Evolutionary conservation across 495 filamentous ascomycete genomes (phyloP).

Genomic region (Daldinia loculata): DNA sequence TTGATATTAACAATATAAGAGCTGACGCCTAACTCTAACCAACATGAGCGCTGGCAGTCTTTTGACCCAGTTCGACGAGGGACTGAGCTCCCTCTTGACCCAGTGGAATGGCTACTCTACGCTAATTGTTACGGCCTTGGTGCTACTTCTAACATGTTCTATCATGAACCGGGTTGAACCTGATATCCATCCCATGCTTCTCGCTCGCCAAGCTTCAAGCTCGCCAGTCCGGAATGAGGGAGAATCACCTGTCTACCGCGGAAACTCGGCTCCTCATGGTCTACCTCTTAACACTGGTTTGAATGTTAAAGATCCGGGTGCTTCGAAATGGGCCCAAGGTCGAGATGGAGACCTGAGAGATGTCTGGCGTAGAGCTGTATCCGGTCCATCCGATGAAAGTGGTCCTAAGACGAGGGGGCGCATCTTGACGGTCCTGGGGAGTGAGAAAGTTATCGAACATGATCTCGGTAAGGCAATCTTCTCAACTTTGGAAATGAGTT

Average conservation of each 20-base stretch:
- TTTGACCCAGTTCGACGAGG: slow-evolving; percentile 70
- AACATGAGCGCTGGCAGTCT: slow-evolving; percentile 64
- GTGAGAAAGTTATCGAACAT: slow-evolving; percentile 74
- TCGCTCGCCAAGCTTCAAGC: slow-evolving; percentile 81
- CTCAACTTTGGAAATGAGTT: neutral
- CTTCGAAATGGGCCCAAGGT: slow-evolving; percentile 81
- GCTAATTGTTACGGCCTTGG: slow-evolving; percentile 66
- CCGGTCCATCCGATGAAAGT: slow-evolving; percentile 68
- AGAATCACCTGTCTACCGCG: slow-evolving; percentile 84
- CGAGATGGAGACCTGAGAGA: slow-evolving; percentile 91
- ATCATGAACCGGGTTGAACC: slow-evolving; percentile 67
- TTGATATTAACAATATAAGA: slow-evolving; percentile 16
- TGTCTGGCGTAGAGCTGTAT: slow-evolving; percentile 82
- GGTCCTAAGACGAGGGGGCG: slow-evolving; percentile 70
- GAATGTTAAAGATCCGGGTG: slow-evolving; percentile 82
- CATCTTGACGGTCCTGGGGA: slow-evolving; percentile 83
- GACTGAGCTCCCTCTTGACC: slow-evolving; percentile 70
- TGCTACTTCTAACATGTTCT: slow-evolving; percentile 63
- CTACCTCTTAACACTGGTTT: slow-evolving; percentile 84
- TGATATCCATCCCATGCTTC: slow-evolving; percentile 89
- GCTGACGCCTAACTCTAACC: slow-evolving; percentile 8
- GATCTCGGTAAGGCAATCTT: slow-evolving; percentile 58
- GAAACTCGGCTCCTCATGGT: slow-evolving; percentile 81
- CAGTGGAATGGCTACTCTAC: slow-evolving; percentile 85
- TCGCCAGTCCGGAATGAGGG: slow-evolving; percentile 82